Evolutionary conservation across 345 rosid genomes (phyloP).

Genomic region (Populus davidiana): DNA sequence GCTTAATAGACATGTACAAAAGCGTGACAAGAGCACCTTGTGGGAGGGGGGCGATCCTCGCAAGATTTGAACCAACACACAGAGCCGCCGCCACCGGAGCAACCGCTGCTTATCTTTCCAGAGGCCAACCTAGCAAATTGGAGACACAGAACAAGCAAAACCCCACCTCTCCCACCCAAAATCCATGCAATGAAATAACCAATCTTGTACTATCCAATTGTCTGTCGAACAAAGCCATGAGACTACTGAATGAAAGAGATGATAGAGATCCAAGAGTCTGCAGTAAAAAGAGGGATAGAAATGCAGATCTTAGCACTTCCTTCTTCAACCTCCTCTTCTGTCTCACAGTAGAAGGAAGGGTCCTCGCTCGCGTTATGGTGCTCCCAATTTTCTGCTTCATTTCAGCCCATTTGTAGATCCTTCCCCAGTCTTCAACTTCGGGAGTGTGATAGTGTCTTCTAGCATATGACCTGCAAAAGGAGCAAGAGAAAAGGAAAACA

Average conservation of each 20-base stretch:
- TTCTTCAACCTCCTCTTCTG: conserved; percentile 39
- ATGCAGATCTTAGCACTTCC: conserved; percentile 54
- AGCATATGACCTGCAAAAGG: conserved; percentile 24
- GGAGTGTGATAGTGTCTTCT: conserved; percentile 28
- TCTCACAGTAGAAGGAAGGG: conserved; percentile 24
- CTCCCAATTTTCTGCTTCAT: conserved; percentile 49
- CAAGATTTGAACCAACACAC: conserved; percentile 79
- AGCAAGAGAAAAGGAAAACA: too few relatives aligned
- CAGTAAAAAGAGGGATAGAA: conserved; percentile 56
- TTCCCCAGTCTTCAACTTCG: conserved; percentile 47
- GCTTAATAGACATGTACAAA: conserved; percentile 83
- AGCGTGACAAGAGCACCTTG: conserved; percentile 80
- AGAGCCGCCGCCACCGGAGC: conserved; percentile 54
- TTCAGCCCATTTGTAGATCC: conserved; percentile 57
- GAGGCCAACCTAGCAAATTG: conserved; percentile 78
- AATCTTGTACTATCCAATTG: conserved; percentile 71
- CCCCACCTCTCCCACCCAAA: conserved; percentile 72
- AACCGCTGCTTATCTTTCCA: conserved; percentile 83
- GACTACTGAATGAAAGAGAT: conserved; percentile 64
- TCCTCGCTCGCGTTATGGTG: conserved; percentile 25
- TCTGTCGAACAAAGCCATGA: conserved; percentile 58
- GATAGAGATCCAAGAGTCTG: conserved; percentile 49
- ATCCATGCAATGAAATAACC: conserved; percentile 79
- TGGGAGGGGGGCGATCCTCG: conserved; percentile 76
- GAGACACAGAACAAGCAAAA: conserved; percentile 65